Conservation (phyloP, 148 eudicot species). For the Salicornia ramosissima region DNA sequence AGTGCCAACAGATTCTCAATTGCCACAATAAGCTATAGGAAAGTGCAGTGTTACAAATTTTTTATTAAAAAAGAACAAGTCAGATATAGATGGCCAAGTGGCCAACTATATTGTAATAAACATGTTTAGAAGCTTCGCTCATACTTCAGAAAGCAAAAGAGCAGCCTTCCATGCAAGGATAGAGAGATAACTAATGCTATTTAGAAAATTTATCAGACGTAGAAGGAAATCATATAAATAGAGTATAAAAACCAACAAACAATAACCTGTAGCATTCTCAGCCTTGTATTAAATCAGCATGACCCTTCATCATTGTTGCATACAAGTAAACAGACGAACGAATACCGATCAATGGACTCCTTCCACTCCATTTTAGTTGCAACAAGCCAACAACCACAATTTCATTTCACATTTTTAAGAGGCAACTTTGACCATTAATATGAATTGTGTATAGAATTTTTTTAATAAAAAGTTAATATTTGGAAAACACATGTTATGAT, state of each 20-base stretch:
- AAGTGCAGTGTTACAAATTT: neutral
- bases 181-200: neutral
- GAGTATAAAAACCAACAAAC: conserved; percentile 1
- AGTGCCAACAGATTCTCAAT: neutral
- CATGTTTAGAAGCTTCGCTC: neutral
- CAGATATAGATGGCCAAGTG: no score
- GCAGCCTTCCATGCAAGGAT: neutral
- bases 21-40: neutral
- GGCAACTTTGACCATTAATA: no score
- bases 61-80: neutral
- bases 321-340: neutral
- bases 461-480: no score
- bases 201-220: neutral
- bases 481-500: no score
- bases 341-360: no score
- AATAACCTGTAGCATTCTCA: neutral
- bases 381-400: no score
- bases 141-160: neutral
- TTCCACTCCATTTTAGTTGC: no score
- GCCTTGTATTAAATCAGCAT: neutral
- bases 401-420: no score
- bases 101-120: neutral
- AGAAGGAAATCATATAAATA: neutral
- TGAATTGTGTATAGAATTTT: no score
- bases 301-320: neutral